Conservation (phyloP, 306 rosid genomes). For the Casuarina equisetifolia region DNA sequence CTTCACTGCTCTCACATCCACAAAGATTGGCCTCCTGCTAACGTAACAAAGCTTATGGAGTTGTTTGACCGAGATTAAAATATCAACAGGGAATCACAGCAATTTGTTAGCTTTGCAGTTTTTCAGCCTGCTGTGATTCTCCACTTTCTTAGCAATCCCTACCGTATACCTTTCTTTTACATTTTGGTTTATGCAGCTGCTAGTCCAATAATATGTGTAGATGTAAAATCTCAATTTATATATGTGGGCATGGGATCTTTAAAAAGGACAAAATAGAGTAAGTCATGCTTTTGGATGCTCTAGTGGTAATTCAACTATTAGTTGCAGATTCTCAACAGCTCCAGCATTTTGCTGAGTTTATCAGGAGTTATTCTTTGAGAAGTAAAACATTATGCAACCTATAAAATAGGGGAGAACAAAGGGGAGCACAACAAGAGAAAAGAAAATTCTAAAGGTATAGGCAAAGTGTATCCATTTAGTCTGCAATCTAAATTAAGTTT, state of each 20-base stretch:
- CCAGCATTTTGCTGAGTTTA: neutral
- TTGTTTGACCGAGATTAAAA: neutral
- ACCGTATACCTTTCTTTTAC: neutral
- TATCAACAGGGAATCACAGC: neutral
- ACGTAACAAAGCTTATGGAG: neutral
- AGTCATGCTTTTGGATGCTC: neutral
- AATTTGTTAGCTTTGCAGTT: neutral
- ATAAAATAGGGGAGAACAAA: neutral
- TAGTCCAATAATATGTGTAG: neutral
- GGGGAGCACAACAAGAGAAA: neutral
- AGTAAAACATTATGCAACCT: neutral
- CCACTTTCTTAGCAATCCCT: neutral
- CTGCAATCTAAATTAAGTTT: too few species aligned
- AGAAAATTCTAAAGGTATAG: too few species aligned
- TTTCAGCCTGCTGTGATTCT: neutral
- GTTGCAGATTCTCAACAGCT: neutral
- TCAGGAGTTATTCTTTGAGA: neutral
- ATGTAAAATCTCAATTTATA: neutral
- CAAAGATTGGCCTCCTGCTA: slow-evolving; percentile 19
- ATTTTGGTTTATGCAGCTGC: neutral
- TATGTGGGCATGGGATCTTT: neutral
- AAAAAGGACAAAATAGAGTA: neutral
- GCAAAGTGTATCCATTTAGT: too few species aligned
- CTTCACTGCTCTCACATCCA: slow-evolving; percentile 1
- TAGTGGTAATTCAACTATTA: neutral